phyloP scores from a whole-genome alignment of 2,329 filamentous ascomycete species.

The Arthroderma uncinatum region DNA sequence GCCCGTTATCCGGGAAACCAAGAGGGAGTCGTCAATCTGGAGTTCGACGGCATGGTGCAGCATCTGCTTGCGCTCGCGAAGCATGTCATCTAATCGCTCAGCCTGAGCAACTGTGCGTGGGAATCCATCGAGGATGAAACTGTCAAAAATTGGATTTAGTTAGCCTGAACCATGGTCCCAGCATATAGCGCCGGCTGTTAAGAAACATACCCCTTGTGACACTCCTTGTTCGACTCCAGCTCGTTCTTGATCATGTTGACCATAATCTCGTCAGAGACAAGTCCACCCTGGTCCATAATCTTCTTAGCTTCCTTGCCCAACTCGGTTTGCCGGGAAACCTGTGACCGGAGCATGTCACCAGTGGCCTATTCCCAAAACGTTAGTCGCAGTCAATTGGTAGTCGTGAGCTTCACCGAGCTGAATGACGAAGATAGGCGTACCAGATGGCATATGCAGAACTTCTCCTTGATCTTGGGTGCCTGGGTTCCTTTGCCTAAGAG shows the following conservation, averaged over 20 bases:
- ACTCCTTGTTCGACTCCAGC: constrained; percentile 86
- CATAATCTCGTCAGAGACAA: constrained; percentile 98
- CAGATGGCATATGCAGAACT: constrained; percentile 93
- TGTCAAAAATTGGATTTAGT: constrained; percentile 30
- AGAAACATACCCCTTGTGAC: constrained; percentile 72
- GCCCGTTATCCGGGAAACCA: constrained; percentile 92
- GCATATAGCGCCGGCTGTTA: neutral
- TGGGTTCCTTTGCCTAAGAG: constrained; percentile 89
- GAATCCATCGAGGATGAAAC: constrained; percentile 98
- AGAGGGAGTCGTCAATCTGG: constrained; percentile 86
- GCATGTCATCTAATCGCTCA: constrained; percentile 88
- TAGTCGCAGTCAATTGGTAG: constrained; percentile 1
- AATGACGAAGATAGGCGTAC: constrained; percentile 44
- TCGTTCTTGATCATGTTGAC: constrained; percentile 99
- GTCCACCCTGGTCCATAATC: constrained; percentile 97
- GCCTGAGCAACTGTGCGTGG: constrained; percentile 93
- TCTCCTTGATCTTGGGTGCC: constrained; percentile 95
- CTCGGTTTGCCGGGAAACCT: constrained; percentile 93
- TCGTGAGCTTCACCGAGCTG: no score
- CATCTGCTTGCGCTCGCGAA: constrained; percentile 62
- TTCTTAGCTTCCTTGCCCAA: constrained; percentile 97
- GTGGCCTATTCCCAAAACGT: constrained; percentile 55
- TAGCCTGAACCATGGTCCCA: neutral
- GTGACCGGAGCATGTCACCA: constrained; percentile 96
- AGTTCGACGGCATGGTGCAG: constrained; percentile 94